Base-by-base conservation (phyloP, 805 yeast genomes). In the Lipomyces japonicus region DNA sequence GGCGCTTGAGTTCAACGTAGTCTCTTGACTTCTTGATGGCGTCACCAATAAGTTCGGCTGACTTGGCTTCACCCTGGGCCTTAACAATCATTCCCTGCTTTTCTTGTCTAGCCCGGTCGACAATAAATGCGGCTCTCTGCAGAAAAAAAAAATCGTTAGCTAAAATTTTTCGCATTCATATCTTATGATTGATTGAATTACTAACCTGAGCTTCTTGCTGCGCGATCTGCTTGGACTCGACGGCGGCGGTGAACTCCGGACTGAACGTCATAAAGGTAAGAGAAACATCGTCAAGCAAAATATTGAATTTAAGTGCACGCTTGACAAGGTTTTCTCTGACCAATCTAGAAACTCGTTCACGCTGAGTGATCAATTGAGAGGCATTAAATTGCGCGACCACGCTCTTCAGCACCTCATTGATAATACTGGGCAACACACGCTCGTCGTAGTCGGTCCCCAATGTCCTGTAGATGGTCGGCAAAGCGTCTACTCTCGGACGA, bases 371-470 rank as follows among this genome's bases (percentile, higher is more conserved):
- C 64, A 93, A 79, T 71, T 93, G 98, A 12, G 97, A 86, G 4
- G 98, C 98, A 68, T 93, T 93, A 75, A 91, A 93, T 71, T 93
- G 98, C 4, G 98, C 98, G 54, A 93, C 96, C 42, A 93, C 97
- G 1, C 95, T 80, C 70, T 93, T 93, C 67, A 93, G 77, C 47
- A 93, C 97, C 72, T 93, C 98, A 68, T 93, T 93, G 50, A 91
- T 96, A 71, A 93, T 90, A n/a, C 96, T 86, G 35, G 98, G 98
- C 62, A 93, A 76, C 18, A 93, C 96, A 63, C 96, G 82, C 73
- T 93, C 98, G 67, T 93, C 98, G 70, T 91, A 93, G 68, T 93
- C 97, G 46, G 75, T 76, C 45, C 98, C 98, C 61, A 93, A 75
- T 1, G 98, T 93, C 66, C 97, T 82, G 73, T 79, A 93, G 59